phyloP scores from a whole-genome alignment of 768 basidiomycete species.

The Collybia mongolica region DNA sequence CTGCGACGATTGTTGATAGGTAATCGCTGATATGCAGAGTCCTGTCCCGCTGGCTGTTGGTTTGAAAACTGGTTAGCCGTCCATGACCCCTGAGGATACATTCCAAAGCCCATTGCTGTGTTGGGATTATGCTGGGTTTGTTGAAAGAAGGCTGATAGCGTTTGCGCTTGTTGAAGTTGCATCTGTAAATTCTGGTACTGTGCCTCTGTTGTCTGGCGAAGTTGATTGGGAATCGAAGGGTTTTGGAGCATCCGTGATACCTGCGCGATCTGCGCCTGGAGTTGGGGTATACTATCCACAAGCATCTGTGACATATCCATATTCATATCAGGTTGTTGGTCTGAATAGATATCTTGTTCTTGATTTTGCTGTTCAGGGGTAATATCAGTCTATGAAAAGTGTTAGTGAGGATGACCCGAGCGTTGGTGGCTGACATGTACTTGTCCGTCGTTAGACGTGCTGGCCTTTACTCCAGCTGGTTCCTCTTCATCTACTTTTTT shows the following conservation, averaged over 20 bases:
- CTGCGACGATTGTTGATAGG: slow-evolving; percentile 80
- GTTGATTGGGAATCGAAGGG: slow-evolving; percentile 64
- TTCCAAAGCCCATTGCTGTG: slow-evolving; percentile 35
- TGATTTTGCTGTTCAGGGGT: slow-evolving; percentile 20
- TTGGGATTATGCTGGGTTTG: slow-evolving; percentile 47
- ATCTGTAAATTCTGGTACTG: slow-evolving; percentile 81
- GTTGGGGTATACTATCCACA: slow-evolving; percentile 72
- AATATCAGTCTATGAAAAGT: slow-evolving; percentile 11
- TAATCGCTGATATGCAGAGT: slow-evolving; percentile 85
- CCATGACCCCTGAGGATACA: slow-evolving; percentile 30
- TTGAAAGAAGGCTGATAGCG: slow-evolving; percentile 59
- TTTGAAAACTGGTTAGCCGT: slow-evolving; percentile 53
- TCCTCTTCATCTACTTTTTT: slow-evolving; percentile 60
- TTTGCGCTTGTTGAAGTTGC: slow-evolving; percentile 77
- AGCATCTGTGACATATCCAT: slow-evolving; percentile 73
- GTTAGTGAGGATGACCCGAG: not conserved
- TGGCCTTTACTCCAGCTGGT: slow-evolving; percentile 17
- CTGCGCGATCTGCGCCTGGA: slow-evolving; percentile 85
- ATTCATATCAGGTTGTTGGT: slow-evolving; percentile 63
- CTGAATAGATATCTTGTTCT: slow-evolving; percentile 69
- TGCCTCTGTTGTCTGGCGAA: slow-evolving; percentile 79
- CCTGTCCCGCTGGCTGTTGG: slow-evolving; percentile 67
- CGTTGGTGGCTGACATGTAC: slow-evolving; percentile 22
- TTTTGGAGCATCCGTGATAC: slow-evolving; percentile 80
- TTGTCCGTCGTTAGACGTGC: slow-evolving; percentile 29